phyloP scores from a whole-genome alignment of 2,329 filamentous ascomycete species.

The Phoma sp. region DNA sequence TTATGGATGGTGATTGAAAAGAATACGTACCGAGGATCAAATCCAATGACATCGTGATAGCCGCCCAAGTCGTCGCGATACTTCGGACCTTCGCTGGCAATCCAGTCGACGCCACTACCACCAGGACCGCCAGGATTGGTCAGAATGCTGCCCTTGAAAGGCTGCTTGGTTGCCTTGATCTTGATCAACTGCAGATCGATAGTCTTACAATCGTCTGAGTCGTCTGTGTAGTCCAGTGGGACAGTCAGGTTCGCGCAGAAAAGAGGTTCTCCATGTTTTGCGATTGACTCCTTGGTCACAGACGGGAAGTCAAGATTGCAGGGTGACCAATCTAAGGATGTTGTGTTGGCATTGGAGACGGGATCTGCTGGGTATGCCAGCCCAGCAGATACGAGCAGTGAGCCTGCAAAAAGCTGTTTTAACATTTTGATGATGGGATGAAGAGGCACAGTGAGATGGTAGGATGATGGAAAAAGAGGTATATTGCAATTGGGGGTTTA shows the following conservation, averaged over 20 bases:
- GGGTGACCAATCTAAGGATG: constrained; percentile 13
- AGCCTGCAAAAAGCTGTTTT: background rate
- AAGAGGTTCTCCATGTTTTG: constrained; percentile 1
- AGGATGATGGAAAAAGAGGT: background rate
- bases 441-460: background rate
- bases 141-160: constrained; percentile 41
- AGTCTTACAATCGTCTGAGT: constrained; percentile 22
- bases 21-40: constrained; percentile 17
- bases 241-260: constrained; percentile 41
- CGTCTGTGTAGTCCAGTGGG: constrained; percentile 43
- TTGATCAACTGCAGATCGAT: constrained; percentile 37
- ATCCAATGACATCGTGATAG: constrained; percentile 18
- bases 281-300: background rate
- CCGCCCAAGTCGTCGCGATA: constrained; percentile 13
- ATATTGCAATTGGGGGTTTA: background rate
- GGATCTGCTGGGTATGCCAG: constrained; percentile 4
- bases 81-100: constrained; percentile 4
- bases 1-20: background rate
- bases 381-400: constrained; percentile 6
- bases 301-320: constrained; percentile 20
- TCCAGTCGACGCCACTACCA: constrained; percentile 13
- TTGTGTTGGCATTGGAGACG: background rate
- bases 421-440: constrained; percentile 5
- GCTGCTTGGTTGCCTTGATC: constrained; percentile 33
- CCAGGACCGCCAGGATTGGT: constrained; percentile 46